Base-by-base conservation (phyloP, 768 basidiomycete species). In the Punctularia strigosozonata region DNA sequence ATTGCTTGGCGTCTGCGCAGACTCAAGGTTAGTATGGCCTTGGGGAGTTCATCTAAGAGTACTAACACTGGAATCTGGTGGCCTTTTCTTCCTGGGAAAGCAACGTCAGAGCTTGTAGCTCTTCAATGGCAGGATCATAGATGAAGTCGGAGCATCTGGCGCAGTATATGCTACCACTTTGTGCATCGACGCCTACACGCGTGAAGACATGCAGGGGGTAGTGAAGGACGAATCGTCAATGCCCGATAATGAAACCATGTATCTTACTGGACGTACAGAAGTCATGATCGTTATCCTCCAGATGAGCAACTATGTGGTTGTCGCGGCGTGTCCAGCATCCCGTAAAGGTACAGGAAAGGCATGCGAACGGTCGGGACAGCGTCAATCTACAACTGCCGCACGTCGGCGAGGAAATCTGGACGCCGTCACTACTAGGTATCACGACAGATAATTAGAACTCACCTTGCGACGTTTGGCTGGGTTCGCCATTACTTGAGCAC, bases 91-190 rank as follows among this genome's bases (percentile, higher is more conserved):
- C 80, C 7, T 71, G 64, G 20, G 58, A 53, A 4, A 83, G 49
- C 6, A 66, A 53, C 3, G 70, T 60, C 4, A 62, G 50, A 20
- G 68, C 47, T 44, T 69, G 63, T 6, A 71, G 40, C 6, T 58
- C 54, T 28, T 76, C 74, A 25, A 88, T 50, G 2, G 51, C 55
- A 10, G 66, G 46, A 45, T 83, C 65, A 47, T 80, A 80, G 18
- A 87, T 68, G 43, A 87, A 79, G 52, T 90, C 81, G 25, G 78
- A 66, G 59, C 89, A 92, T 24, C 67, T 61, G 2, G 61, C 54
- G 53, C 90, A 92, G 50, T 73, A 91, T 2, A 91, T 60, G 7
- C 66, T 64, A n/a, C 90, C 89, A 0, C 77, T 71, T 46, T 71
- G 73, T 3, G 73, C 63, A 54, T 92, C 88, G 20, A 75, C 73